These are phyloP conservation scores for Phycomyces nitens DNA, from an alignment of 192 early-diverging fungal species.

Conservation along the genomic window DNA sequence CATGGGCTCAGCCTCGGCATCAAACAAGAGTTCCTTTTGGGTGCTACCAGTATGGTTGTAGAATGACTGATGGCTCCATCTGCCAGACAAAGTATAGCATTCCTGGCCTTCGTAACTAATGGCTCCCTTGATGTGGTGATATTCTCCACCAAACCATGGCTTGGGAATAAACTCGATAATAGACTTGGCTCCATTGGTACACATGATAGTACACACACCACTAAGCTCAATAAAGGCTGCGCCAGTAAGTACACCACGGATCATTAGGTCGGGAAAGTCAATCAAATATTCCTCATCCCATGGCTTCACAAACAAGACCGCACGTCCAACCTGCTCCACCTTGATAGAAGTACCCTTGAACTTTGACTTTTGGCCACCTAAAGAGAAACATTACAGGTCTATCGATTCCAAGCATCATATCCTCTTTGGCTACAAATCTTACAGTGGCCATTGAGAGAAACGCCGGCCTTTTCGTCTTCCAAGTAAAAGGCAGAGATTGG, in stretches of 20 bases:
- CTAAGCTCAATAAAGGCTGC: conserved; percentile 62
- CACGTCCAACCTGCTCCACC: conserved; percentile 62
- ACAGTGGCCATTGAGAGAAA: conserved; percentile 63
- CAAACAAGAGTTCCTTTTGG: conserved; percentile 58
- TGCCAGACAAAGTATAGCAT: conserved; percentile 25
- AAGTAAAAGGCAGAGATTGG: conserved; percentile 68
- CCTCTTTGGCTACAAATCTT: too few relatives aligned
- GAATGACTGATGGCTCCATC: conserved; percentile 38
- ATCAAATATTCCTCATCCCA: conserved; percentile 57
- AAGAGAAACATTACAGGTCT: conserved; percentile 9
- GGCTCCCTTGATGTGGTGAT: conserved; percentile 42
- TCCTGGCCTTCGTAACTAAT: conserved; percentile 21
- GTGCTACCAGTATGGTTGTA: conserved; percentile 23
- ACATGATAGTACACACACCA: conserved; percentile 55
- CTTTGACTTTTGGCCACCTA: conserved; percentile 55
- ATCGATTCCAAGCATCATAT: too few relatives aligned
- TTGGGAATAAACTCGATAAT: conserved; percentile 60
- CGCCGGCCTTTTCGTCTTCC: conserved; percentile 59
- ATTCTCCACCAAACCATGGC: conserved; percentile 65
- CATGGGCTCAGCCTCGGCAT: conserved; percentile 56
- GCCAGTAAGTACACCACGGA: conserved; percentile 59
- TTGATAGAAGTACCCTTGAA: conserved; percentile 65
- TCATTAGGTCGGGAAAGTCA: conserved; percentile 55
- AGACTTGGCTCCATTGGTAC: conserved; percentile 48
- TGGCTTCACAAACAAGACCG: conserved; percentile 48